These are phyloP conservation scores for Zymoseptoria brevis DNA, from an alignment of 2,329 filamentous ascomycete genomes.

Conservation along the genomic window DNA sequence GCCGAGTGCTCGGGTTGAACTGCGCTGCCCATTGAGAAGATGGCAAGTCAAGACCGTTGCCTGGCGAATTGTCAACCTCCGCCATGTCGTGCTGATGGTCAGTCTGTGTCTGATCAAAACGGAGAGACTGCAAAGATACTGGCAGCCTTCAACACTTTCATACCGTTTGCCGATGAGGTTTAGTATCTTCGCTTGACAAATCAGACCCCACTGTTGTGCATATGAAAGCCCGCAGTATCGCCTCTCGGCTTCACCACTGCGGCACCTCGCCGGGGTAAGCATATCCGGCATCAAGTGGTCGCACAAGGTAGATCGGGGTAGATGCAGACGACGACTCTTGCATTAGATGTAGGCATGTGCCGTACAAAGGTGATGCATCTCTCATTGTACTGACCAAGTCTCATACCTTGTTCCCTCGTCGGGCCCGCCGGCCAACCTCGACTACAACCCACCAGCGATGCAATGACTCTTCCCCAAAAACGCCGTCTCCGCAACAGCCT, in stretches of 20 bases:
- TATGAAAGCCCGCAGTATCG: background rate
- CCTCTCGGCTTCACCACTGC: background rate
- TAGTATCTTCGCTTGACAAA: background rate
- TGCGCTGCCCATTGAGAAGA: conserved; percentile 12
- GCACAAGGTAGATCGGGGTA: background rate
- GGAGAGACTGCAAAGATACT: background rate
- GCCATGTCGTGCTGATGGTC: background rate
- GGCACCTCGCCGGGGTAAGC: background rate
- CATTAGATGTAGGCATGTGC: background rate
- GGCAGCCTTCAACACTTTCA: background rate
- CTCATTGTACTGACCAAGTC: background rate
- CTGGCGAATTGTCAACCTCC: background rate
- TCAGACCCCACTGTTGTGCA: background rate
- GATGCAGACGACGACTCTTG: background rate
- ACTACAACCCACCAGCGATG: background rate
- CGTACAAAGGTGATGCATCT: background rate
- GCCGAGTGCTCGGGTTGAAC: conserved; percentile 10
- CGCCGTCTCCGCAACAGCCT: background rate
- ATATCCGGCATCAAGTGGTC: background rate
- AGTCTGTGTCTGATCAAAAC: background rate
- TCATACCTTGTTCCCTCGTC: background rate
- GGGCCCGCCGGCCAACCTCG: too few species aligned
- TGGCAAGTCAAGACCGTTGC: conserved; percentile 5
- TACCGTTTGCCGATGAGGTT: background rate
- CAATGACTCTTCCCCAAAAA: background rate